These are phyloP conservation scores for Adiantum capillusveneris DNA, from an alignment of 75 land plant species.

Conservation along the genomic window DNA sequence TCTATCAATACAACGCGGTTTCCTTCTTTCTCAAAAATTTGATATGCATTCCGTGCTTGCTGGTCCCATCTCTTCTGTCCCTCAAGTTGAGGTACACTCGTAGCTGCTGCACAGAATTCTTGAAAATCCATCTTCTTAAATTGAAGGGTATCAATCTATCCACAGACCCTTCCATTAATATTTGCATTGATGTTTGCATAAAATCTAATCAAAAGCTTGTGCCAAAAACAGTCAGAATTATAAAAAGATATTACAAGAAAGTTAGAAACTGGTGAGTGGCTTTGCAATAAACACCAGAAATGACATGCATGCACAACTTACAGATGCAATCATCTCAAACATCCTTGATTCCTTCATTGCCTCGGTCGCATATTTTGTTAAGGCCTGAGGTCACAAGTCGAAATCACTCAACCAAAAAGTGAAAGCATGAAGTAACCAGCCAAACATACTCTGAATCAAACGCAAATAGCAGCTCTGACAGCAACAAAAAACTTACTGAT, in stretches of 20 bases:
- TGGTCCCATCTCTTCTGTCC: conserved; percentile 80
- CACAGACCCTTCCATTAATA: too few relatives aligned
- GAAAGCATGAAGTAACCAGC: neutral
- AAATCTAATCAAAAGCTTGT: too few relatives aligned
- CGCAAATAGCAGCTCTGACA: too few relatives aligned
- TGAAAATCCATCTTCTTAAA: conserved; percentile 79
- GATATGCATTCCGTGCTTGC: conserved; percentile 78
- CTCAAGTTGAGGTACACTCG: conserved; percentile 87
- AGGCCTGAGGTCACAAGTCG: conserved; percentile 32
- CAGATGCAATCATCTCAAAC: conserved; percentile 37
- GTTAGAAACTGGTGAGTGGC: neutral
- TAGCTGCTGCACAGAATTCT: conserved; percentile 89
- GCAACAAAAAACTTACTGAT: conserved; percentile 39
- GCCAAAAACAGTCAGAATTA: too few relatives aligned
- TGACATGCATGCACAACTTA: neutral
- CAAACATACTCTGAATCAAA: neutral
- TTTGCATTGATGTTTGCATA: too few relatives aligned
- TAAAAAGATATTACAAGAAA: neutral
- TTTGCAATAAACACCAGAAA: neutral
- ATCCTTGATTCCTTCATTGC: conserved; percentile 73
- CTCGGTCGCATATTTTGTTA: conserved; percentile 61
- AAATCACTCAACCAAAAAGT: neutral
- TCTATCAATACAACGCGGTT: conserved; percentile 81
- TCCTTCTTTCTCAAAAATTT: conserved; percentile 82
- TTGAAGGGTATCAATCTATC: conserved; percentile 82